Evolutionary conservation across 1,139 yeast species (phyloP), one percentile per base, ranked within the genome.

Genomic region (Taphrina betulina): DNA sequence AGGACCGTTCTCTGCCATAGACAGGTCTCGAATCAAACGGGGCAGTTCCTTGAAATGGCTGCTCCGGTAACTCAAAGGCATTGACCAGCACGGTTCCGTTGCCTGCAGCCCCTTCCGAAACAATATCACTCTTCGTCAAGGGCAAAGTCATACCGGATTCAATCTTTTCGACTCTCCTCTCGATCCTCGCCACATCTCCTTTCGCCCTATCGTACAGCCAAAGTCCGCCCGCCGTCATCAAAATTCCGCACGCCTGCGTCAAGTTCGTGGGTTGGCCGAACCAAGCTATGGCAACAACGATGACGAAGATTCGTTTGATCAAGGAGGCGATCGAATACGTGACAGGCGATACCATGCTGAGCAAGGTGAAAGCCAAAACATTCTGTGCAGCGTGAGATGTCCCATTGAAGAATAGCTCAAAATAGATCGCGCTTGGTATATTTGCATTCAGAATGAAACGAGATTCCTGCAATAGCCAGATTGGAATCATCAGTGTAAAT

Each of bases 321-420:
- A 90, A 81, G 66, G 86, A 86, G 40, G 96, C 96, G 65, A 90
- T 87, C 37, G 95, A 85, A 71, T 90, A 90, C 62, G 90, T 86
- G 48, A 90, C 92, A 0, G 97, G 94, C 12, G 90, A 80, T 31
- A 90, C 80, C 68, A 81, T 72, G 7, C 96, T 96, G 63, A 90
- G 78, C 48, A 90, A 80, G 70, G 88, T 95, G 71, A 90, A 90
- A 31, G 96, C 96, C 57, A 89, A 73, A 66, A 90, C 74, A 50
- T 94, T 85, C 71, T 90, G 97, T 58, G 82, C 69, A 65, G 89
- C 90, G 71, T 90, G 97, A 12, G 89, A 77, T 3, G 82, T 62
- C 4, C 96, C 96, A 69, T 90, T 74, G 29, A 50, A 50, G 24
- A 50, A 41, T 14, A 50, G 34, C 28, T 50, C 46, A 17, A 28